A percentile compares a stretch with the other conserved stretches of the same genome.
Conservation (phyloP, 1,284 basidiomycete species). For the Rhodotorula sp. region DNA sequence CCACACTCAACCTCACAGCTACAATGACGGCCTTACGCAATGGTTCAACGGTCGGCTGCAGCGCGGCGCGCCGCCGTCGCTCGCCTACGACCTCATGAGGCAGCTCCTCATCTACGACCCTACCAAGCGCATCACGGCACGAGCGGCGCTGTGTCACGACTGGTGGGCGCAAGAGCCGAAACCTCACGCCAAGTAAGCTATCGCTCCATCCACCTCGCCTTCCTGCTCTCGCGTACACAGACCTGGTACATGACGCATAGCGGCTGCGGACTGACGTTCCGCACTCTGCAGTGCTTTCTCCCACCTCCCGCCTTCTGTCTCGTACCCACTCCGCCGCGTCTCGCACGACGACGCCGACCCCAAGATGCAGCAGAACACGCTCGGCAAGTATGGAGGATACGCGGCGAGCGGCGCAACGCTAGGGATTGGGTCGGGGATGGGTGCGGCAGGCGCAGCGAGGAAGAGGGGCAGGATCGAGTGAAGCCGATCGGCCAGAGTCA, state of each 20-base stretch:
- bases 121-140: constrained; percentile 76
- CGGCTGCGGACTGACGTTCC: background rate
- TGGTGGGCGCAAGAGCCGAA: constrained; percentile 57
- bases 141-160: constrained; percentile 72
- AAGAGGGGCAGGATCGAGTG: constrained; percentile 25
- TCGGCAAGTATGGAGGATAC: constrained; percentile 19
- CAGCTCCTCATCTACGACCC: constrained; percentile 87
- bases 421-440: constrained; percentile 10
- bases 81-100: constrained; percentile 78
- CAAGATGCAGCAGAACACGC: constrained; percentile 37
- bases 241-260: background rate
- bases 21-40: constrained; percentile 65
- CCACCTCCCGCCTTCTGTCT: constrained; percentile 27
- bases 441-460: constrained; percentile 8
- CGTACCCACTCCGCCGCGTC: constrained; percentile 56
- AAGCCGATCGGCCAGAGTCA: too few species aligned
- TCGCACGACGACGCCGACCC: constrained; percentile 58
- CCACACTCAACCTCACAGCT: constrained; percentile 55
- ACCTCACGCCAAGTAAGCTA: constrained; percentile 51
- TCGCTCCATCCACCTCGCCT: constrained; percentile 2
- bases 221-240: background rate
- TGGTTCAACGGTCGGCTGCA: constrained; percentile 67
- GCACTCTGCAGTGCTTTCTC: constrained; percentile 48
- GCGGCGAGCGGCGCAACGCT: constrained; percentile 11
- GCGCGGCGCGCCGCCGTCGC: constrained; percentile 23